phyloP scores from a whole-genome alignment of 1,284 basidiomycete genomes.

The Pholiota adiposa region DNA sequence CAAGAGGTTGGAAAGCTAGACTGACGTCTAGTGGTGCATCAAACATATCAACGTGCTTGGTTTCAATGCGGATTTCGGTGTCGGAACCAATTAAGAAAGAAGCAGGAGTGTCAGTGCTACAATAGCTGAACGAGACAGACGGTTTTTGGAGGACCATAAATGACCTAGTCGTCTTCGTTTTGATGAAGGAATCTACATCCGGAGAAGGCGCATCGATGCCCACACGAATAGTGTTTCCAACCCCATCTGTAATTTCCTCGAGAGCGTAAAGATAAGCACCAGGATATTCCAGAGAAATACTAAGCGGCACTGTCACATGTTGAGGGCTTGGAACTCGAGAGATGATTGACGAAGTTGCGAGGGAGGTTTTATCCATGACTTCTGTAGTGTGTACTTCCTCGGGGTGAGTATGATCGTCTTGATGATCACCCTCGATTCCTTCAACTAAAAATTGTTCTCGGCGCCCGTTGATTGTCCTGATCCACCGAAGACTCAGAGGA shows the following conservation, averaged over 20 bases:
- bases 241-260: slow-evolving; percentile 74
- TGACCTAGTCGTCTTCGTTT: slow-evolving; percentile 61
- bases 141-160: slow-evolving; percentile 82
- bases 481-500: slow-evolving; percentile 80
- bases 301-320: slow-evolving; percentile 69
- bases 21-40: slow-evolving; percentile 73
- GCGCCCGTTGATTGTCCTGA: slow-evolving; percentile 64
- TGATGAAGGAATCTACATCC: slow-evolving; percentile 32
- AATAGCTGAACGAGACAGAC: slow-evolving; percentile 73
- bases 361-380: neutral
- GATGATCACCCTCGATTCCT: slow-evolving; percentile 73
- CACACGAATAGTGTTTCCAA: slow-evolving; percentile 70
- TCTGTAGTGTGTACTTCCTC: slow-evolving; percentile 22
- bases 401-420: slow-evolving; percentile 16
- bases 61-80: slow-evolving; percentile 52
- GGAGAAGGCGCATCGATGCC: slow-evolving; percentile 35
- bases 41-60: slow-evolving; percentile 54
- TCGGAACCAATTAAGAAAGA: slow-evolving; percentile 77
- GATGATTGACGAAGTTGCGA: slow-evolving; percentile 4
- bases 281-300: slow-evolving; percentile 60
- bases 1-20: slow-evolving; percentile 61
- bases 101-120: slow-evolving; percentile 73
- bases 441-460: slow-evolving; percentile 78
- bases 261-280: slow-evolving; percentile 73
- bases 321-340: slow-evolving; percentile 45